Conservation (phyloP, 1,139 yeast species). For the Hyphopichia buzzinii region DNA sequence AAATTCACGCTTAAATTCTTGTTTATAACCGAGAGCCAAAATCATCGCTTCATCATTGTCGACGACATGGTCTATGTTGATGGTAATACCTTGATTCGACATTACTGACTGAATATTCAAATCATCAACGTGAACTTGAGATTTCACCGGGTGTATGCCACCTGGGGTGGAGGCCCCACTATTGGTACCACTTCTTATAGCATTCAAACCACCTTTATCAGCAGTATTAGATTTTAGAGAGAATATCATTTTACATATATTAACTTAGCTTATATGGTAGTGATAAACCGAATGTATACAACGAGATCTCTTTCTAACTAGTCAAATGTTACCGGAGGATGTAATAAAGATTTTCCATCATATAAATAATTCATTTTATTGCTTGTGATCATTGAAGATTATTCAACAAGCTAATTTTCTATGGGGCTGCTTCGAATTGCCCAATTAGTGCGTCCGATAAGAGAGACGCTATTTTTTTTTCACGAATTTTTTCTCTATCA, state of each 20-base stretch:
- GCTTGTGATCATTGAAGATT: no score
- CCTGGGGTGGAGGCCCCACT: neutral
- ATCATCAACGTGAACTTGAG: conserved; percentile 42
- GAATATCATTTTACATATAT: neutral
- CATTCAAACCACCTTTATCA: neutral
- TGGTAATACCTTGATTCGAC: conserved; percentile 37
- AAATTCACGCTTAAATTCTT: conserved; percentile 70
- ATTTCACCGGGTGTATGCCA: conserved; percentile 24
- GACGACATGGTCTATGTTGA: conserved; percentile 47
- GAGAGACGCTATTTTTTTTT: neutral
- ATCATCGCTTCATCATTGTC: conserved; percentile 55
- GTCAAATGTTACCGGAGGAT: no score
- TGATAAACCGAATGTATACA: no score
- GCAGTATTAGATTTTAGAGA: neutral
- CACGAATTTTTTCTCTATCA: no score
- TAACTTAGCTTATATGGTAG: neutral
- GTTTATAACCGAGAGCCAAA: conserved; percentile 68
- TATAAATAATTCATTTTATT: no score
- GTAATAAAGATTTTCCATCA: no score
- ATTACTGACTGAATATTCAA: conserved; percentile 37
- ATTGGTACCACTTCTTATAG: neutral
- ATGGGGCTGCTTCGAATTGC: conserved; percentile 1
- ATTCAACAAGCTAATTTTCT: no score
- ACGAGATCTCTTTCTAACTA: no score
- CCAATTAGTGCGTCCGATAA: neutral